Base-by-base conservation (phyloP, 495 filamentous ascomycete species). In the Penicillium maclennaniae region DNA sequence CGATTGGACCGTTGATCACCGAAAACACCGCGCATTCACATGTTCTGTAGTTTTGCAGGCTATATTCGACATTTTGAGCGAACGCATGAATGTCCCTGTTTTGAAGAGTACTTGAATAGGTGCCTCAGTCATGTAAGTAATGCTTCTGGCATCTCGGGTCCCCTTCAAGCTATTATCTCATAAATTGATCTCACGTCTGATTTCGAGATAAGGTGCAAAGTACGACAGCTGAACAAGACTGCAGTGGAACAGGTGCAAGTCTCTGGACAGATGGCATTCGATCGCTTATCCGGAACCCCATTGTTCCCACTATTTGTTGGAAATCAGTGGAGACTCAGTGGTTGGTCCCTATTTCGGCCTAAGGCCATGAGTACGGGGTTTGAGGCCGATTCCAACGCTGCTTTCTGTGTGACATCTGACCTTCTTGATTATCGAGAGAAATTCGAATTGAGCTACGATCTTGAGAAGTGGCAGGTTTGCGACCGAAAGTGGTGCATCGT, bases 1-100 rank as follows among this genome's bases (percentile, higher is more conserved):
- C 46, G n/a, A 51, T 43, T 51, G 19, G 28, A 34, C 27, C 39
- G 31, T 23, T 48, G 31, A 8, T 48, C 37, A 16, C 45, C 16
- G 45, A 15, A 25, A 23, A 49, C 17, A n/a, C 38, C 34, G 16
- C 7, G 14, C 14, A 7, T 19, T 15, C 10, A 39, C 37, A 31
- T 31, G 6, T 31, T 31, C 4, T 8, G 7, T 31, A 7, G 1
- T 12, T 8, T 7, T 31, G 27, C 27, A 31, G 27, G 4, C 7
- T 1, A 31, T 7, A 31, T 31, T 31, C 27, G 10, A 7, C 6
- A 31, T 3, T 7, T 31, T 8, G 27, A 31, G 7, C 9, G 7
- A 31, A 7, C 10, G 2, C 7, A 7, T 7, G 27, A 7, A 31
- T 31, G 27, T 7, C 1, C 1, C 1, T 31, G 27, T 1, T 8